These are phyloP conservation scores for Ophiocordyceps robertsii DNA, from an alignment of 2,329 filamentous ascomycete genomes.

Conservation along the genomic window DNA sequence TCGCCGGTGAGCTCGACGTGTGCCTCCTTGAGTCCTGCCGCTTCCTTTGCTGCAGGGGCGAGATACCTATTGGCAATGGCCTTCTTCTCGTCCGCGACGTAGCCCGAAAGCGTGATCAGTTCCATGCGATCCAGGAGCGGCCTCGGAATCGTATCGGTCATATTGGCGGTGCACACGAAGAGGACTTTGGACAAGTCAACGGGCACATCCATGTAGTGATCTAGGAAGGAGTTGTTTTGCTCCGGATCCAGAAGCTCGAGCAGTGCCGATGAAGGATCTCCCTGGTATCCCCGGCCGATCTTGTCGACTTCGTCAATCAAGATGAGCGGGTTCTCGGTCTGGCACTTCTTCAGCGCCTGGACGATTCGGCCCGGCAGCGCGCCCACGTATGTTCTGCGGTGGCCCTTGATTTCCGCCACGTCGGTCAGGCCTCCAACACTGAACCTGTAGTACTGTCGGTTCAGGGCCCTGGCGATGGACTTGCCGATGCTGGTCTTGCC, in stretches of 20 bases:
- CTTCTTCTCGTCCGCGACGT: slow-evolving; percentile 97
- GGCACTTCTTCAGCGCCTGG: slow-evolving; percentile 95
- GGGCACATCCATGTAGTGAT: slow-evolving; percentile 97
- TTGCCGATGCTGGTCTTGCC: slow-evolving; percentile 99
- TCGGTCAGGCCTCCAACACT: slow-evolving; percentile 94
- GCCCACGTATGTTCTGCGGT: slow-evolving; percentile 90
- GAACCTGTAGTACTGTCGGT: slow-evolving; percentile 95
- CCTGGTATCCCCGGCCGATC: slow-evolving; percentile 91
- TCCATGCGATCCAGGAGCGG: slow-evolving; percentile 96
- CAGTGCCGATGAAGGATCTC: slow-evolving; percentile 86
- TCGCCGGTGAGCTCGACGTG: slow-evolving; percentile 78
- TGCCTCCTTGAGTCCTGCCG: slow-evolving; percentile 79
- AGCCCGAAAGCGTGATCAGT: slow-evolving; percentile 88
- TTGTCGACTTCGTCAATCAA: slow-evolving; percentile 98
- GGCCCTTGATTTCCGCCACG: slow-evolving; percentile 97
- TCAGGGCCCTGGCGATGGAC: slow-evolving; percentile 87
- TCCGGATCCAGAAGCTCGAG: slow-evolving; percentile 91
- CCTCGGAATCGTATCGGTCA: slow-evolving; percentile 94
- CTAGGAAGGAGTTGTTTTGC: slow-evolving; percentile 92
- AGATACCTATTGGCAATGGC: slow-evolving; percentile 92
- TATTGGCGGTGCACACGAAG: slow-evolving; percentile 97
- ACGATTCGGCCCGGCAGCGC: slow-evolving; percentile 93
- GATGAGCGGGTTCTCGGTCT: slow-evolving; percentile 94
- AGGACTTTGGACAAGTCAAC: slow-evolving; percentile 95
- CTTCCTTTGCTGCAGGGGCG: slow-evolving; percentile 83